Percentiles rank a stretch among this genome's conserved stretches.
Conservation (phyloP, 2,329 filamentous ascomycete genomes). For the Hymenoscyphus fraxineus region DNA sequence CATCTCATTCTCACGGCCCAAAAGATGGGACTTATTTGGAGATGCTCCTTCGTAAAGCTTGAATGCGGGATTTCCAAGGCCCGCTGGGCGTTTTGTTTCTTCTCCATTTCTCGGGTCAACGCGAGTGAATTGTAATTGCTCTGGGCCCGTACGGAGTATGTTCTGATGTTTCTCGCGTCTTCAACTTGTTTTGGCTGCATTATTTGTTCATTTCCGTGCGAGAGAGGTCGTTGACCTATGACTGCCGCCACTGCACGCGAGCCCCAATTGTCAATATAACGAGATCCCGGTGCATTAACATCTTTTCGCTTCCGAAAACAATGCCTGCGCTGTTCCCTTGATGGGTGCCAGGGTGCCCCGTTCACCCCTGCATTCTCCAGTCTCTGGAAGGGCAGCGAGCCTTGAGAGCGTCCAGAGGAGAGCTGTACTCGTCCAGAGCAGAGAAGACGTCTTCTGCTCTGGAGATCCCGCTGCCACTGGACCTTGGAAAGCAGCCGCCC, state of each 20-base stretch:
- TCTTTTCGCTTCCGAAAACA: constrained; percentile 13
- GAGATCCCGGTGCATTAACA: constrained; percentile 17
- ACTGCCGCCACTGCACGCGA: neutral
- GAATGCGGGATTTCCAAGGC: neutral
- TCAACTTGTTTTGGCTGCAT: constrained; percentile 12
- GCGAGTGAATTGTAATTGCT: neutral
- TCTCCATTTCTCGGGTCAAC: neutral
- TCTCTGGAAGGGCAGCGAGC: neutral
- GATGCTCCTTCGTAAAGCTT: neutral
- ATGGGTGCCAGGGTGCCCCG: neutral
- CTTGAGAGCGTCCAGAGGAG: neutral
- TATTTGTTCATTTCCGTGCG: constrained; percentile 17
- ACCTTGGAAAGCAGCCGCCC: neutral
- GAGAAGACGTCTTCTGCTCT: neutral
- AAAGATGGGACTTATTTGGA: neutral
- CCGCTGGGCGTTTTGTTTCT: neutral
- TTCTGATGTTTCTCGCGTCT: constrained; percentile 1
- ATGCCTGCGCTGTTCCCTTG: constrained; percentile 14
- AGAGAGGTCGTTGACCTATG: constrained; percentile 8
- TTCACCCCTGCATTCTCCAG: constrained; percentile 1
- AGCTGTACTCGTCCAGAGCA: neutral
- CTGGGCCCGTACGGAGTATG: neutral
- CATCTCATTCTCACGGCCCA: neutral
- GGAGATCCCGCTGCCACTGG: neutral
- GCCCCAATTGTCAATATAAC: constrained; percentile 14